Percentiles rank a stretch among this genome's conserved stretches.
phyloP scores from a whole-genome alignment of 2,329 filamentous ascomycete species.

The Nothopassalora personata region DNA sequence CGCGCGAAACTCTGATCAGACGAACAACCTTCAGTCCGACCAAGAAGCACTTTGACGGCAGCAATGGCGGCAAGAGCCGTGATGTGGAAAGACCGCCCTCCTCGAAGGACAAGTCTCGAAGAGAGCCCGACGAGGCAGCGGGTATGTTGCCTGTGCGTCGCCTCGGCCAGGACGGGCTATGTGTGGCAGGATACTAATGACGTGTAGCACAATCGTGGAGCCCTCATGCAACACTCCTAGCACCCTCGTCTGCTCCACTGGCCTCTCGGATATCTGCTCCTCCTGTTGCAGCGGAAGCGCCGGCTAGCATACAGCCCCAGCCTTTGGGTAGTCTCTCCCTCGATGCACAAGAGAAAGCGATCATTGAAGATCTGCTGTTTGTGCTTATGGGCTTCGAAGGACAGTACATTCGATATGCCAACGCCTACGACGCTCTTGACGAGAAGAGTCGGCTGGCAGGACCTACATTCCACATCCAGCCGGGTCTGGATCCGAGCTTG shows the following conservation, averaged over 20 bases:
- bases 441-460: conserved; percentile 85
- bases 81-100: conserved; percentile 16
- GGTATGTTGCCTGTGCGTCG: conserved; percentile 20
- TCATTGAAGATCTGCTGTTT: conserved; percentile 86
- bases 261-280: conserved; percentile 62
- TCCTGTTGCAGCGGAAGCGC: conserved; percentile 60
- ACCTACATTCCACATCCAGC: conserved; percentile 70
- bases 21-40: conserved; percentile 15
- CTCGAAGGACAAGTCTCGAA: conserved; percentile 7
- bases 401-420: conserved; percentile 86
- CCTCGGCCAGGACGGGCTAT: background rate
- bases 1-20: conserved; percentile 18
- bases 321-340: conserved; percentile 66
- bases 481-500: conserved; percentile 84
- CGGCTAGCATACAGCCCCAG: conserved; percentile 61
- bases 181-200: conserved; percentile 3
- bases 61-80: conserved; percentile 13
- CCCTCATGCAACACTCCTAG: conserved; percentile 70
- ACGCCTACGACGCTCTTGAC: conserved; percentile 73
- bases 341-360: conserved; percentile 76
- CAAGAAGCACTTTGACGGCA: conserved; percentile 12
- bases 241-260: conserved; percentile 64
- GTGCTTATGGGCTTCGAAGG: conserved; percentile 98
- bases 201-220: conserved; percentile 56
- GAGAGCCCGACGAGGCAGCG: conserved; percentile 10